Evolutionary conservation across 2,329 filamentous ascomycete genomes (phyloP).

Genomic region (Fusarium sarcochroum): DNA sequence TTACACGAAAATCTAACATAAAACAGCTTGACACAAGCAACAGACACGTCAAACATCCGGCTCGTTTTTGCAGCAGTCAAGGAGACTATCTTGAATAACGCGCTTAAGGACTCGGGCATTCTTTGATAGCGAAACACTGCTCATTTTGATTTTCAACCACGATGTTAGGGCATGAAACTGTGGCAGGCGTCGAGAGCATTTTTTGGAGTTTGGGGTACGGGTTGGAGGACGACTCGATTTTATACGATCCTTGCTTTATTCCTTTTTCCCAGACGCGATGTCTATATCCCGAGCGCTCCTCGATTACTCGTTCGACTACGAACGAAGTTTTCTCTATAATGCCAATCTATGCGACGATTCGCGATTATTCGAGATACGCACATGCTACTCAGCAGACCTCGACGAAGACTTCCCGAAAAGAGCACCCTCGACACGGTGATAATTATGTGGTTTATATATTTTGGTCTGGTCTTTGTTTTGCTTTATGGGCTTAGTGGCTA

Average conservation of each 20-base stretch:
- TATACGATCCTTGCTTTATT: conserved; percentile 42
- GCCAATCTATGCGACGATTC: conserved; percentile 26
- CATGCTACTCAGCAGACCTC: conserved; percentile 18
- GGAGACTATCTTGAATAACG: conserved; percentile 98
- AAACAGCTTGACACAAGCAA: conserved; percentile 92
- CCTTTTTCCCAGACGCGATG: conserved; percentile 33
- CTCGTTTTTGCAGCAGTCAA: conserved; percentile 98
- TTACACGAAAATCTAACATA: conserved; percentile 33
- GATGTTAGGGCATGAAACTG: conserved; percentile 44
- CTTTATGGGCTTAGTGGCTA: conserved; percentile 36
- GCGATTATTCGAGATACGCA: conserved; percentile 22
- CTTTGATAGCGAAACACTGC: conserved; percentile 67
- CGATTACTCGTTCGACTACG: conserved; percentile 28
- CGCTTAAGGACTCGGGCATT: conserved; percentile 97
- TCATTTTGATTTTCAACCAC: conserved; percentile 39
- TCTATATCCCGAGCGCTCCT: conserved; percentile 34
- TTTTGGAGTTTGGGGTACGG: conserved; percentile 45
- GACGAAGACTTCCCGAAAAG: conserved; percentile 24
- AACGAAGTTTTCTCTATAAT: conserved; percentile 23
- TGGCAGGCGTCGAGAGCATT: conserved; percentile 49
- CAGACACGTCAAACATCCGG: conserved; percentile 97
- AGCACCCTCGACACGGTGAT: conserved; percentile 34
- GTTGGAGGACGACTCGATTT: conserved; percentile 44
- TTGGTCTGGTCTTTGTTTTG: conserved; percentile 29
- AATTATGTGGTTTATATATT: conserved; percentile 40